Evolutionary conservation across 108 stramenopile genomes (phyloP).

Genomic region (Nitzschia inconspicua): DNA sequence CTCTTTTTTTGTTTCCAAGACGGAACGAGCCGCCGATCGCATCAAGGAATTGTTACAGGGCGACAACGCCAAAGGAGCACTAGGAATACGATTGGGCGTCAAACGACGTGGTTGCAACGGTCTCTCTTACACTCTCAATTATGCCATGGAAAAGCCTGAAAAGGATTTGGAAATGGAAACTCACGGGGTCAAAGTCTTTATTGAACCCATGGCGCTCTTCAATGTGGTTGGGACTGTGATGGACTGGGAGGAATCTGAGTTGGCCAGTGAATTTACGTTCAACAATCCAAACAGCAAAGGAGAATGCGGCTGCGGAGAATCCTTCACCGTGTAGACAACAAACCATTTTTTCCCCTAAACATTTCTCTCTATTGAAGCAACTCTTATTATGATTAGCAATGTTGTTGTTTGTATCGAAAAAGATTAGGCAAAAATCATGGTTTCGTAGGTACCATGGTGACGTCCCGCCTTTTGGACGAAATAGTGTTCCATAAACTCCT

Average conservation of each 20-base stretch:
- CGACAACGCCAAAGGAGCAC: slow-evolving; percentile 45
- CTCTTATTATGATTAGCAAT: too few relatives aligned
- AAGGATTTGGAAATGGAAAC: slow-evolving; percentile 60
- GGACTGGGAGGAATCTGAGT: slow-evolving; percentile 97
- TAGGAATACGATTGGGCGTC: slow-evolving; percentile 94
- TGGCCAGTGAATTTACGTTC: slow-evolving; percentile 98
- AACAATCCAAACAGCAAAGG: slow-evolving; percentile 99
- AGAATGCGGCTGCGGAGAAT: slow-evolving; percentile 99
- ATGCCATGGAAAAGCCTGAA: slow-evolving; percentile 71
- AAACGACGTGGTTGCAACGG: slow-evolving; percentile 98
- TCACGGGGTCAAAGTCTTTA: slow-evolving; percentile 84
- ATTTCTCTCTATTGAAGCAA: too few relatives aligned
- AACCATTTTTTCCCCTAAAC: too few relatives aligned
- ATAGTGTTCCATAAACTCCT: slow-evolving; percentile 78
- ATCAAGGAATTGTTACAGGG: slow-evolving; percentile 49
- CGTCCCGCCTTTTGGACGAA: slow-evolving; percentile 40
- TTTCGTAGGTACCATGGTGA: slow-evolving; percentile 42
- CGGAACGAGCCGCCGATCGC: slow-evolving; percentile 57
- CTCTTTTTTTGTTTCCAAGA: slow-evolving; percentile 20
- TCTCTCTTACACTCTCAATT: slow-evolving; percentile 96
- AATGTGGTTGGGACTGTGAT: slow-evolving; percentile 96
- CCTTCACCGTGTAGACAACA: slow-evolving; percentile 97
- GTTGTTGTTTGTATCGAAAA: background rate
- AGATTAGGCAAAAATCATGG: slow-evolving; percentile 47
- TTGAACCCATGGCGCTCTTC: slow-evolving; percentile 98